Percentiles rank a stretch among this genome's conserved stretches.
phyloP scores from a whole-genome alignment of 768 basidiomycete genomes.

The Lactifluus pinguis region DNA sequence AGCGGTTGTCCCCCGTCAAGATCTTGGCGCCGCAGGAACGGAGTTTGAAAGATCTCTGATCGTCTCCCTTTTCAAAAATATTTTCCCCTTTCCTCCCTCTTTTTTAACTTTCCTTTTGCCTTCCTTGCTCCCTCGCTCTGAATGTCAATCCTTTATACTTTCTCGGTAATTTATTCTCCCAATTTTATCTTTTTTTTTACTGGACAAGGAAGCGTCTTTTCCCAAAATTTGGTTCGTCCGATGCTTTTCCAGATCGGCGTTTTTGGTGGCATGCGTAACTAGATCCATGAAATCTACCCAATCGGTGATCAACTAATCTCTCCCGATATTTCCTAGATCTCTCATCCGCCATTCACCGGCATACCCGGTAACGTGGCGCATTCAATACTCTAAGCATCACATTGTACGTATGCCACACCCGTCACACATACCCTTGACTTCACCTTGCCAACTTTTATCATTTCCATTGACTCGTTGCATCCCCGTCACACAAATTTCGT shows the following conservation, averaged over 20 bases:
- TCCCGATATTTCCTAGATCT: conserved; percentile 20
- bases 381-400: neutral
- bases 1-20: conserved; percentile 18
- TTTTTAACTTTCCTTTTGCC: neutral
- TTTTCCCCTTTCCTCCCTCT: neutral
- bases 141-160: neutral
- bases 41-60: conserved; percentile 20
- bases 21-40: conserved; percentile 21
- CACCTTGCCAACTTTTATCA: neutral
- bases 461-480: neutral
- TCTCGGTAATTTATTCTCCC: neutral
- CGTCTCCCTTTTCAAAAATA: conserved; percentile 4
- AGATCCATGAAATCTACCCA: conserved; percentile 20
- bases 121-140: neutral
- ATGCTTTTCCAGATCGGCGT: conserved; percentile 20
- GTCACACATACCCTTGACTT: neutral
- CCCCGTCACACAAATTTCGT: neutral
- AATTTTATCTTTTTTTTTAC: neutral
- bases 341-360: conserved; percentile 9
- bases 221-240: conserved; percentile 7
- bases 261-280: conserved; percentile 18
- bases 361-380: conserved; percentile 15
- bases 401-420: neutral
- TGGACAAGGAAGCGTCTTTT: neutral
- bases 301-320: conserved; percentile 22